Percentiles rank a stretch among this genome's conserved stretches.
Evolutionary conservation across 805 yeast species (phyloP).

Genomic region (Dipodascopsis tothii): DNA sequence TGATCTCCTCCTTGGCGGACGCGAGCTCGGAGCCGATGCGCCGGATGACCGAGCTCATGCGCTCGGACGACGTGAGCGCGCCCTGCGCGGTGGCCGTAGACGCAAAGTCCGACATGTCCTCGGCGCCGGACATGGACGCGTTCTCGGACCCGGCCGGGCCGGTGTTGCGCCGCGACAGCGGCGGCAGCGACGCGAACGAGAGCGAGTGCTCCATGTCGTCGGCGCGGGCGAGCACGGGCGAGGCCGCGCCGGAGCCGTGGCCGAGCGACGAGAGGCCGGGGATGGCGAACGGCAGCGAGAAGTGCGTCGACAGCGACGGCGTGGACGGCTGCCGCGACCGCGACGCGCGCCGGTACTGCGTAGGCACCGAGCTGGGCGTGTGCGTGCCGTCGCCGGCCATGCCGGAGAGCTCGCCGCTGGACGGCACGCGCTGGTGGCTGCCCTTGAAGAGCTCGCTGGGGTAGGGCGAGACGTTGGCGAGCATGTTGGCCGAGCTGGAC

Average conservation of each 20-base stretch:
- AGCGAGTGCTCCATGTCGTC: not conserved
- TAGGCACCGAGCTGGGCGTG: not conserved
- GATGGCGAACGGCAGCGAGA: not conserved
- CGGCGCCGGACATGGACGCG: not conserved
- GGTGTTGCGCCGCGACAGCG: not conserved
- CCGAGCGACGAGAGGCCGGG: not conserved
- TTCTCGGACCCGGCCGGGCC: not conserved
- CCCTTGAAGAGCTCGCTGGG: not conserved
- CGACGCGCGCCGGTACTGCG: not conserved
- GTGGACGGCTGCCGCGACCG: not conserved
- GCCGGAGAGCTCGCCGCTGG: not conserved
- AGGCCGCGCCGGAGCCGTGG: not conserved
- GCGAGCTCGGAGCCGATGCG: slow-evolving; percentile 71
- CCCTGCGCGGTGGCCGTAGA: slow-evolving; percentile 29
- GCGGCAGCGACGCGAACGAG: not conserved
- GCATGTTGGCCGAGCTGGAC: not conserved
- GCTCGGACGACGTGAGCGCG: slow-evolving; percentile 55
- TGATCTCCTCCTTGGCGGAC: slow-evolving; percentile 56
- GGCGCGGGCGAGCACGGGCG: not conserved
- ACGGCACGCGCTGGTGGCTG: not conserved
- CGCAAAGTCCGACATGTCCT: slow-evolving; percentile 1
- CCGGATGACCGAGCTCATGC: slow-evolving; percentile 68
- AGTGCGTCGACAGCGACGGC: not conserved
- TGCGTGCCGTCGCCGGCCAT: not conserved
- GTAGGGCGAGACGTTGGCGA: not conserved